phyloP scores from a whole-genome alignment of 2,329 filamentous ascomycete species.

The Berkeleyomyces basicola region DNA sequence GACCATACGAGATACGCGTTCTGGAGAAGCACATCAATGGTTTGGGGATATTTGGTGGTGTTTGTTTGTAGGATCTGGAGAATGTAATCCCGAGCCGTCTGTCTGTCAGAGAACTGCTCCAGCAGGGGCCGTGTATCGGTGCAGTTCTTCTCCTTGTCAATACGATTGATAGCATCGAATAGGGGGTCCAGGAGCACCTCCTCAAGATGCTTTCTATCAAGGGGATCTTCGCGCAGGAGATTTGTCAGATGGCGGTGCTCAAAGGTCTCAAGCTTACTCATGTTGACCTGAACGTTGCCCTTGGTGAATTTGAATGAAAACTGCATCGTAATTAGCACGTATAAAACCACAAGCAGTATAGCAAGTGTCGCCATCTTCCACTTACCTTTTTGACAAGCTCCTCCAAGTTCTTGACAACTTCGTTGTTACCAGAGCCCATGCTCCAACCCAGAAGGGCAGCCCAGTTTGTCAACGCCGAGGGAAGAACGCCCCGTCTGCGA shows the following conservation, averaged over 20 bases:
- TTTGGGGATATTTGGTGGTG: constrained; percentile 13
- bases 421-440: constrained; percentile 33
- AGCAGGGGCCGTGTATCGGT: background rate
- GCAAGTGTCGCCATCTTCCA: background rate
- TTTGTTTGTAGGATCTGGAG: constrained; percentile 10
- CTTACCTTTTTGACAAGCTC: constrained; percentile 53
- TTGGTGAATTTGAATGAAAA: constrained; percentile 81
- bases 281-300: constrained; percentile 70
- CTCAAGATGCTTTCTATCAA: constrained; percentile 11
- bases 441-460: constrained; percentile 75
- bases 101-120: background rate
- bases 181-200: constrained; percentile 14
- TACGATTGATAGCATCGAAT: background rate
- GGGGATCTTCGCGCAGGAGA: constrained; percentile 18
- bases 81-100: constrained; percentile 8
- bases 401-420: constrained; percentile 54
- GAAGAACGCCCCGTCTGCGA: constrained; percentile 28
- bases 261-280: constrained; percentile 64
- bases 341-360: background rate
- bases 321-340: constrained; percentile 24
- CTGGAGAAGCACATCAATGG: constrained; percentile 16
- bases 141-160: background rate
- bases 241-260: constrained; percentile 46
- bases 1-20: constrained; percentile 26
- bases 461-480: constrained; percentile 53